These are phyloP conservation scores for Myriangium duriaei DNA, from an alignment of 2,329 filamentous ascomycete genomes.

Conservation along the genomic window DNA sequence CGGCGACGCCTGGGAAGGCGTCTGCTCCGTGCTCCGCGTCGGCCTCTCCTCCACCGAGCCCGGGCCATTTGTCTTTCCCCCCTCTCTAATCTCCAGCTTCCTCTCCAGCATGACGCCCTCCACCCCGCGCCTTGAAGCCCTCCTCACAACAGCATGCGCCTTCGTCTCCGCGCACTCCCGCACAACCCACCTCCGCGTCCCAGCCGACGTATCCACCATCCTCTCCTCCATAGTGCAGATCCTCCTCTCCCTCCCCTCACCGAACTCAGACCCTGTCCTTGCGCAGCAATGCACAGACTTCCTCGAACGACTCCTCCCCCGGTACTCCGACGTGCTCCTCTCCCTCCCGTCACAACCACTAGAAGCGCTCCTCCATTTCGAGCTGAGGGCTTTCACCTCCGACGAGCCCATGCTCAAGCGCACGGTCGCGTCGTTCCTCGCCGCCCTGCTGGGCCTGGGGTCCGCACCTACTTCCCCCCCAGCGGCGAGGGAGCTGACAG, in stretches of 20 bases:
- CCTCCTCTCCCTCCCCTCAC: slow-evolving; percentile 48
- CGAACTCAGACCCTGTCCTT: slow-evolving; percentile 56
- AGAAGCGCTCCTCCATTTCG: slow-evolving; percentile 59
- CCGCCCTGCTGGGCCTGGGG: slow-evolving; percentile 32
- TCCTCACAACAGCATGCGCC: slow-evolving; percentile 60
- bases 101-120: slow-evolving; percentile 39
- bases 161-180: slow-evolving; percentile 41
- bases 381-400: slow-evolving; percentile 55
- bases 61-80: slow-evolving; percentile 65
- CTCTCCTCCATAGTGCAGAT: slow-evolving; percentile 52
- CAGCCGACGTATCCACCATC: slow-evolving; percentile 39
- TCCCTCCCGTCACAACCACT: slow-evolving; percentile 44
- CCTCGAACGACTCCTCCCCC: slow-evolving; percentile 49
- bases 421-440: slow-evolving; percentile 65
- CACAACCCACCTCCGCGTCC: slow-evolving; percentile 28
- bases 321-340: slow-evolving; percentile 50
- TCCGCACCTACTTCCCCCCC: slow-evolving; percentile 15
- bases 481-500: slow-evolving; percentile 28
- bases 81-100: slow-evolving; percentile 52
- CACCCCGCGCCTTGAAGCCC: slow-evolving; percentile 54
- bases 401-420: slow-evolving; percentile 65
- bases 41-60: slow-evolving; percentile 64
- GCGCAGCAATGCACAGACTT: slow-evolving; percentile 65
- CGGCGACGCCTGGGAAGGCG: slow-evolving; percentile 57
- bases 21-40: slow-evolving; percentile 57